A percentile compares a stretch with the other conserved stretches of the same genome.
Conservation (phyloP, 148 eudicot species). For the Camellia lanceoleosa region DNA sequence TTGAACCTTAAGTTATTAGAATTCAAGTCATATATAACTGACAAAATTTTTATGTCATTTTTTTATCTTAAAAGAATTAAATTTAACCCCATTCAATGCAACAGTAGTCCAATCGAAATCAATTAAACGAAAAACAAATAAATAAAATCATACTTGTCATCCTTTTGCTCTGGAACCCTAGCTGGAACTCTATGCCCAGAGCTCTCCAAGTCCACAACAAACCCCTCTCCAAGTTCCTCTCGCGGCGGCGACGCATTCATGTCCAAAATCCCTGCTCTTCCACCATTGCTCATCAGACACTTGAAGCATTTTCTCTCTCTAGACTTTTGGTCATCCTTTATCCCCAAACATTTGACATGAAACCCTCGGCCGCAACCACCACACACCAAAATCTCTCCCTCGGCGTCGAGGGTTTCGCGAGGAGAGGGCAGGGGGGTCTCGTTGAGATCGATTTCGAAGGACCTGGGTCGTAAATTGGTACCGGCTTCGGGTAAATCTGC, state of each 20-base stretch:
- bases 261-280: conserved; percentile 10
- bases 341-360: conserved; percentile 22
- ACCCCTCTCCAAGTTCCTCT: conserved; percentile 14
- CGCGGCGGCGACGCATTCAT: conserved; percentile 27
- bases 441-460: conserved; percentile 27
- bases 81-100: not conserved
- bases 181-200: not conserved
- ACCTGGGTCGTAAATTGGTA: not conserved
- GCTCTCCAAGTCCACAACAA: not conserved
- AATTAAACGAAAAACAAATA: not conserved
- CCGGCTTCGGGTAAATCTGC: not conserved
- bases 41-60: not conserved
- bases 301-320: conserved; percentile 23
- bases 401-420: conserved; percentile 15
- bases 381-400: conserved; percentile 17
- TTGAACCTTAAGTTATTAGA: not conserved
- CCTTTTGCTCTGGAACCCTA: not conserved
- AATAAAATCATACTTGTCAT: conserved; percentile 6
- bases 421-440: conserved; percentile 23
- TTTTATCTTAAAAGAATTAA: not conserved
- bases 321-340: not conserved
- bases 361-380: conserved; percentile 15
- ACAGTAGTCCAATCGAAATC: not conserved
- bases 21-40: not conserved
- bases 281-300: conserved; percentile 16